Evolutionary conservation across 805 yeast genomes (phyloP), one percentile per base, ranked within the genome.

Genomic region (Candida nemodendra): DNA sequence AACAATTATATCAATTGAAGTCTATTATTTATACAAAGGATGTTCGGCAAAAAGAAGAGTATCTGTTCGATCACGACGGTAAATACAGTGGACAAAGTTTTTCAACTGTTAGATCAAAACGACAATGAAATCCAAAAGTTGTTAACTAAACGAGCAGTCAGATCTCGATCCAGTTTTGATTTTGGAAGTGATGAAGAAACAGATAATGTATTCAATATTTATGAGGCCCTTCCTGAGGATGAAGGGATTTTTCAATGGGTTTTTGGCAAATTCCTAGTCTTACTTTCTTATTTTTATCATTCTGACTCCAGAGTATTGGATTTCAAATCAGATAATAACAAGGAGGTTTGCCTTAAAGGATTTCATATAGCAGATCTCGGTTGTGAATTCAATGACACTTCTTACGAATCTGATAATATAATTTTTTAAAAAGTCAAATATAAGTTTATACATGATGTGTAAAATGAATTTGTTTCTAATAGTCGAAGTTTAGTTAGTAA

Each of bases 101-200:
- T 39, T 24, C 14, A 15, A 22, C 23, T 45, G 16, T 18, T 17
- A 11, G 49, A 45, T 23, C 40, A 41, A n/a, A 34, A 34, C 18
- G 44, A 39, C 14, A 27, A 16, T 6, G 36, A 35, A 14, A 27
- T 39, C 14, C 39, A 35, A 16, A 18, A 28, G 24, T 11, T 31
- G 36, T 30, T 30, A 16, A 18, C 31, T 5, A 25, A 13, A n/a
- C 42, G 50, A 9, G n/a, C 24, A 5, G n/a, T 45, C 13, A 19
- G 50, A 14, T 25, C 34, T 9, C 34, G 32, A 29, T 24, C 44
- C n/a, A 45, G 50, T 14, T 45, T 45, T 38, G 50, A 31, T n/a
- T 36, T 41, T 11, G 33, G 34, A 19, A 16, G 18, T 9, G 43
- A 42, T 4, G 9, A 13, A 3, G 38, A 29, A n/a, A n/a, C n/a